These are phyloP conservation scores for Fusarium nygamai DNA, from an alignment of 2,329 filamentous ascomycete species.

Conservation along the genomic window DNA sequence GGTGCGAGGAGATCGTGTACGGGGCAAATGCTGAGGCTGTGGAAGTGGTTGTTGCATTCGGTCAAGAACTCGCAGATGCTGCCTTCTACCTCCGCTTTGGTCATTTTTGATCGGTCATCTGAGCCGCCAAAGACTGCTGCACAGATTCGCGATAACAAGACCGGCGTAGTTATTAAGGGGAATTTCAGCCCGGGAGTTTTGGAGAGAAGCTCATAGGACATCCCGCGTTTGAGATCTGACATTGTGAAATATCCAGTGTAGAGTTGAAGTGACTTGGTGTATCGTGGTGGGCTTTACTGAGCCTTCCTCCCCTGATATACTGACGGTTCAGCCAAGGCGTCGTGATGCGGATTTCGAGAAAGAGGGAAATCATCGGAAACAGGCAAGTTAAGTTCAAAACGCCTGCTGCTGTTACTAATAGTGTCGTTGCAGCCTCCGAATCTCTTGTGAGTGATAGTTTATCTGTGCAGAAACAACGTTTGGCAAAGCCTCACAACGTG, in stretches of 20 bases:
- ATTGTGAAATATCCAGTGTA: neutral
- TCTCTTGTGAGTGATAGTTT: neutral
- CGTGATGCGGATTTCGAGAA: neutral
- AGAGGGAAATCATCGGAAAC: neutral
- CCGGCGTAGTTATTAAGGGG: too few species aligned
- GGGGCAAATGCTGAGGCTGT: neutral
- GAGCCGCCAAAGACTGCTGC: neutral
- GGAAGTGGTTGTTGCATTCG: neutral
- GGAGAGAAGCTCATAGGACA: neutral
- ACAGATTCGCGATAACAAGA: neutral
- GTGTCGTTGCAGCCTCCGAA: neutral
- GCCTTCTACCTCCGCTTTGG: neutral
- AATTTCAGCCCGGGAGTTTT: neutral
- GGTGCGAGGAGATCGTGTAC: neutral
- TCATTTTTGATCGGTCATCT: neutral
- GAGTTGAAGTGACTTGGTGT: neutral
- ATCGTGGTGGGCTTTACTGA: neutral
- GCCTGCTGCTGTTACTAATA: neutral
- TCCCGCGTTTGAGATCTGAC: neutral
- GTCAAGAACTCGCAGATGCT: neutral
- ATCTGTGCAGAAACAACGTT: neutral
- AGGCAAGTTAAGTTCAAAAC: neutral
- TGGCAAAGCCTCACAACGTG: neutral
- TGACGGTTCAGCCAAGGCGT: neutral
- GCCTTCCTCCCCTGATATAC: too few species aligned